Evolutionary conservation across 768 basidiomycete species (phyloP).

Genomic region (Naganishia onofrii): DNA sequence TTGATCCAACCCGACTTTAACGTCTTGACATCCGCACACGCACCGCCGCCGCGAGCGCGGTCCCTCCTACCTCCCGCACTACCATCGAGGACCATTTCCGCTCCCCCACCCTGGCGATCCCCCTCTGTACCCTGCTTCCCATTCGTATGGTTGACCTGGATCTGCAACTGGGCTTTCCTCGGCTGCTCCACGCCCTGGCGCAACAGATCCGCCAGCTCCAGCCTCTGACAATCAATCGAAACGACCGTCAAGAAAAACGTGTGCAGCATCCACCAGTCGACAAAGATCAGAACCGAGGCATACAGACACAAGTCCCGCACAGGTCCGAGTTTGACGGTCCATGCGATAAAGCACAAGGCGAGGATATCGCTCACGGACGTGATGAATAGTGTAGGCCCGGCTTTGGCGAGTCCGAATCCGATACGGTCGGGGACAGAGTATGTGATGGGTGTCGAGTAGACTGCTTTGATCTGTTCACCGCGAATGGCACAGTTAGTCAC

Average conservation of each 20-base stretch:
- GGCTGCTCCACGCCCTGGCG: slow-evolving; percentile 61
- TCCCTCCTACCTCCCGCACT: too few relatives aligned
- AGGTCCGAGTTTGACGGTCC: slow-evolving; percentile 67
- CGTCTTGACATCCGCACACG: background rate
- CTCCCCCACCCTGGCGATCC: background rate
- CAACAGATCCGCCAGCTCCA: slow-evolving; percentile 85
- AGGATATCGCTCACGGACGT: slow-evolving; percentile 84
- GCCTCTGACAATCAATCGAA: slow-evolving; percentile 89
- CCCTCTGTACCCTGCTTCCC: background rate
- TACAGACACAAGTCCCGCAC: slow-evolving; percentile 91
- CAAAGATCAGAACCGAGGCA: slow-evolving; percentile 87
- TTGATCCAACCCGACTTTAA: slow-evolving; percentile 35
- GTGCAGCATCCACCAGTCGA: slow-evolving; percentile 95
- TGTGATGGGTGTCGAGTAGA: slow-evolving; percentile 45
- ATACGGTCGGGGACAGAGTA: slow-evolving; percentile 71
- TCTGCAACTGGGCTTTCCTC: background rate
- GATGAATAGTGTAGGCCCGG: slow-evolving; percentile 85
- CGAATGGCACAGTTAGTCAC: too few relatives aligned
- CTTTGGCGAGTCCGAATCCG: slow-evolving; percentile 80
- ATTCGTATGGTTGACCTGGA: background rate
- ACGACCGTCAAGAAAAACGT: slow-evolving; percentile 53
- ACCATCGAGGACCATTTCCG: background rate
- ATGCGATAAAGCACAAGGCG: slow-evolving; percentile 71
- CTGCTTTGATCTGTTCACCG: slow-evolving; percentile 36
- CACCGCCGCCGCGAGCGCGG: background rate